Evolutionary conservation across 139 green algal genomes (phyloP).

Genomic region (Pleodorina starrii): DNA sequence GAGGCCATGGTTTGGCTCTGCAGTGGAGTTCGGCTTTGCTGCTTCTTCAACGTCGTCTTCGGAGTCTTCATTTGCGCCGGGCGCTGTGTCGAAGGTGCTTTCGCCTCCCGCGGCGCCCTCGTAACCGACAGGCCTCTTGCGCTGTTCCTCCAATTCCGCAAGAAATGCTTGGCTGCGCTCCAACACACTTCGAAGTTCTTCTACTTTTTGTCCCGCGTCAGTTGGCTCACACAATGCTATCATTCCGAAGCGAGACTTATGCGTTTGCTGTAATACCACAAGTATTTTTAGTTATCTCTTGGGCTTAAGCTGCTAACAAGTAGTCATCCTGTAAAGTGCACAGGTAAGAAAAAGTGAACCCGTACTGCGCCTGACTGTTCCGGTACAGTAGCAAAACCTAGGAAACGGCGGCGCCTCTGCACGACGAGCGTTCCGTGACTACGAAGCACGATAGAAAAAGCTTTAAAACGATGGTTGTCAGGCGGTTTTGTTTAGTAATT

Average conservation of each 20-base stretch:
- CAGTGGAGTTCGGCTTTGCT: background rate
- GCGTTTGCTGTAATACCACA: background rate
- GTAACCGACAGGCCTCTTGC: background rate
- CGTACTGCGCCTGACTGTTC: no score
- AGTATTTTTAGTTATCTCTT: background rate
- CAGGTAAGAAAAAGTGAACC: no score
- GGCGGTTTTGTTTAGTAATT: no score
- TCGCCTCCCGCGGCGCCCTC: background rate
- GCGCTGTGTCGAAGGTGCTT: background rate
- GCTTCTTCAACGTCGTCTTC: background rate
- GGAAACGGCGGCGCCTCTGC: no score
- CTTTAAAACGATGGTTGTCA: no score
- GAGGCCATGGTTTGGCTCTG: background rate
- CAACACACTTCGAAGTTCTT: background rate
- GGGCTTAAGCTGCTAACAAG: no score
- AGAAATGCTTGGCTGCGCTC: slow-evolving; percentile 9
- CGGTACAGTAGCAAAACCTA: no score
- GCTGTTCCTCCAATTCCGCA: background rate
- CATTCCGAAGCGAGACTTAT: no score
- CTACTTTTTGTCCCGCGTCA: background rate
- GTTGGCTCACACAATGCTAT: background rate
- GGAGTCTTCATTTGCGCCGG: background rate
- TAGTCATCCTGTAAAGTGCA: background rate
- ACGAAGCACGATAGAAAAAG: no score
- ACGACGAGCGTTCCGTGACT: no score